Conservation (phyloP, 1,284 basidiomycete species). For the Pseudozyma sp. region DNA sequence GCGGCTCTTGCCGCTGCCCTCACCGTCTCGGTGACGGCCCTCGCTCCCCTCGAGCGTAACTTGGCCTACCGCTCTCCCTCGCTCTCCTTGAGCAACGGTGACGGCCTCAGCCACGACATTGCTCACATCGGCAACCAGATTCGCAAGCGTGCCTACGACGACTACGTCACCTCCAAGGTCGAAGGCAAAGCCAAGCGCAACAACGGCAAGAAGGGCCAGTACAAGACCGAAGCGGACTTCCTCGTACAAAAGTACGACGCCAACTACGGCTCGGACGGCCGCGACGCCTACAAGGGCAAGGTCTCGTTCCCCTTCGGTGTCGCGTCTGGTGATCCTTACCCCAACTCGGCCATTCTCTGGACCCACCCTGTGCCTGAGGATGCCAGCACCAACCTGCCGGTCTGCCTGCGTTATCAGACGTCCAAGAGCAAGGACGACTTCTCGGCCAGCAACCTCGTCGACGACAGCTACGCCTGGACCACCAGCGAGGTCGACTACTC, state of each 20-base stretch:
- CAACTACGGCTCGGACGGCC: conserved; percentile 40
- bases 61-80: conserved; percentile 57
- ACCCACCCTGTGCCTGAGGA: conserved; percentile 69
- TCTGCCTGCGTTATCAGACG: conserved; percentile 74
- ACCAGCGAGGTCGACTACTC: conserved; percentile 76
- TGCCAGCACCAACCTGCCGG: conserved; percentile 71
- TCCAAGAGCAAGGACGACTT: conserved; percentile 68
- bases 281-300: conserved; percentile 58
- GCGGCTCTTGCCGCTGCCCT: conserved; percentile 33
- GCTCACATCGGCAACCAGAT: conserved; percentile 33
- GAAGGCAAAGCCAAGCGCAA: conserved; percentile 43
- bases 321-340: conserved; percentile 75
- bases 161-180: conserved; percentile 34
- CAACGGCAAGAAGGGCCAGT: conserved; percentile 22
- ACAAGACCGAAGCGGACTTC: conserved; percentile 46
- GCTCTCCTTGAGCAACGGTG: conserved; percentile 31
- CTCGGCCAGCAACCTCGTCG: conserved; percentile 65
- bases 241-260: conserved; percentile 51
- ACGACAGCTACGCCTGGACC: conserved; percentile 74
- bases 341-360: conserved; percentile 76
- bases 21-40: conserved; percentile 36
- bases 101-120: conserved; percentile 49
- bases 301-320: conserved; percentile 69
- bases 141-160: conserved; percentile 42
- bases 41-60: conserved; percentile 54